Evolutionary conservation across 345 rosid species (phyloP).

Genomic region (Gossypium rotundifolium): DNA sequence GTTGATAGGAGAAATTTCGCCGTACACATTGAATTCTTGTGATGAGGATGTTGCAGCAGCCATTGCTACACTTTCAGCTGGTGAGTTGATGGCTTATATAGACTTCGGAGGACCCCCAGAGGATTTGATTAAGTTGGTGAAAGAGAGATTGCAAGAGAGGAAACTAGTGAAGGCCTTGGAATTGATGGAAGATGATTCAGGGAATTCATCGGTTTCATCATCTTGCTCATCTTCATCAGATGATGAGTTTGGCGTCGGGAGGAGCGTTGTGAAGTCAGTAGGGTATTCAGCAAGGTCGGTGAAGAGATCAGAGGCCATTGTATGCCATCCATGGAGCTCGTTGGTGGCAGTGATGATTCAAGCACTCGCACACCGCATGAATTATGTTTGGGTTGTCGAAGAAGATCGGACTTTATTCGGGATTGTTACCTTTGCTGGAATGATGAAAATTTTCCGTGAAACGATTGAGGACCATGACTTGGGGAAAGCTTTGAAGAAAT

Average conservation of each 20-base stretch:
- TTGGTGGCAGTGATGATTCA: conserved; percentile 63
- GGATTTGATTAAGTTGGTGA: conserved; percentile 38
- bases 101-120: conserved; percentile 45
- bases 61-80: conserved; percentile 40
- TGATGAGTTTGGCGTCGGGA: conserved; percentile 34
- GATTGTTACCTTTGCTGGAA: conserved; percentile 42
- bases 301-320: conserved; percentile 34
- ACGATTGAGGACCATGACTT: conserved; percentile 21
- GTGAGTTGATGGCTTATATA: conserved; percentile 53
- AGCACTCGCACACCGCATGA: conserved; percentile 48
- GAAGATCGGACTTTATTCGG: conserved; percentile 42
- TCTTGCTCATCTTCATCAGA: conserved; percentile 35
- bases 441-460: conserved; percentile 45
- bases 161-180: conserved; percentile 30
- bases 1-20: conserved; percentile 51
- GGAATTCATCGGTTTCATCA: conserved; percentile 11
- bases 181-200: conserved; percentile 40
- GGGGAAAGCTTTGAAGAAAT: not conserved
- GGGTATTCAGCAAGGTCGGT: conserved; percentile 25
- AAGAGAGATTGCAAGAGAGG: conserved; percentile 39
- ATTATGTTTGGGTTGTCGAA: conserved; percentile 54
- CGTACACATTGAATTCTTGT: conserved; percentile 33
- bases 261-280: conserved; percentile 19
- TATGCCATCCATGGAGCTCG: conserved; percentile 55
- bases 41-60: conserved; percentile 44